Evolutionary conservation across 768 basidiomycete genomes (phyloP).

Genomic region (Hericium rajendrae): DNA sequence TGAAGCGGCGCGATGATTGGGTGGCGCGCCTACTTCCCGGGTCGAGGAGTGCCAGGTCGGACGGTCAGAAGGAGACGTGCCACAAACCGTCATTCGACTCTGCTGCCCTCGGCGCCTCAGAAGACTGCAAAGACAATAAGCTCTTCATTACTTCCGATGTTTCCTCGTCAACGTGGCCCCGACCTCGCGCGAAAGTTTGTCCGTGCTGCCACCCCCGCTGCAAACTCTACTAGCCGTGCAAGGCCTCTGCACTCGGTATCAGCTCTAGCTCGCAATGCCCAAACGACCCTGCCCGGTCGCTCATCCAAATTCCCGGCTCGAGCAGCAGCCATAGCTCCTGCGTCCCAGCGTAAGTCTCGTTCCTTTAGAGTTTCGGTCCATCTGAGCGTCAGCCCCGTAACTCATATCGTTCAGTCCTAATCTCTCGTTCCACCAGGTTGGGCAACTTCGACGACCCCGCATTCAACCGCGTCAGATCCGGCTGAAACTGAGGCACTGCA

Average conservation of each 20-base stretch:
- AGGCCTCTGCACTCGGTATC: neutral
- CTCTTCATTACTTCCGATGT: neutral
- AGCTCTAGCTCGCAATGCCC: neutral
- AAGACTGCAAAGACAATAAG: neutral
- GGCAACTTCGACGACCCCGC: slow-evolving; percentile 72
- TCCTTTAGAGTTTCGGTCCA: neutral
- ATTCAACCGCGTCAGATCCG: slow-evolving; percentile 77
- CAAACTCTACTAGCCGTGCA: neutral
- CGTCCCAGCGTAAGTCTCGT: neutral
- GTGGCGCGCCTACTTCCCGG: slow-evolving; percentile 1
- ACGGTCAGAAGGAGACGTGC: too few species aligned
- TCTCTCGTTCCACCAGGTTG: slow-evolving; percentile 40
- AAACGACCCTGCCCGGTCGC: too few species aligned
- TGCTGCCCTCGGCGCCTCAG: too few species aligned
- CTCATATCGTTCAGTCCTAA: slow-evolving; percentile 9
- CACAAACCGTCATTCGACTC: too few species aligned
- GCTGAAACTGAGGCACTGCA: slow-evolving; percentile 71
- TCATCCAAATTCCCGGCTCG: slow-evolving; percentile 1
- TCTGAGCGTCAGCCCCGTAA: neutral
- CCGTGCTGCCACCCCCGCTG: too few species aligned
- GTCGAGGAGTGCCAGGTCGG: neutral
- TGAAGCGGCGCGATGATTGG: slow-evolving; percentile 9
- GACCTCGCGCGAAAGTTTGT: too few species aligned
- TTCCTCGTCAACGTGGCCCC: neutral
- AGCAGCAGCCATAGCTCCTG: neutral